Conservation (phyloP, 202 grass and related monocot species). For the Digitaria exilis region DNA sequence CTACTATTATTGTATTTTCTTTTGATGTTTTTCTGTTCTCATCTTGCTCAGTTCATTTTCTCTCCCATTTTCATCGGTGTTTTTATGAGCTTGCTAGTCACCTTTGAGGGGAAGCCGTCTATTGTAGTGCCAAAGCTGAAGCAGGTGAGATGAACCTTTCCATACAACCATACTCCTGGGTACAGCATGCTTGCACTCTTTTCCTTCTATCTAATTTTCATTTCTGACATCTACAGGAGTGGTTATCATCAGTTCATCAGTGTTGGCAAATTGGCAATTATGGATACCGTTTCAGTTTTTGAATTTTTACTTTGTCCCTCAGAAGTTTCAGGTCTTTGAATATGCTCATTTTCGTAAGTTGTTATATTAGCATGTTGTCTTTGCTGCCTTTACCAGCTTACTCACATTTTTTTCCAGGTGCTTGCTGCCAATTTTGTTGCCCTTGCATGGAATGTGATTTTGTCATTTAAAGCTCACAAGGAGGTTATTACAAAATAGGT, state of each 20-base stretch:
- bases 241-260: constrained; percentile 78
- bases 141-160: constrained; percentile 61
- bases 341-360: constrained; percentile 12
- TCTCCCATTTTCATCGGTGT: constrained; percentile 84
- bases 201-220: constrained; percentile 18
- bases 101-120: constrained; percentile 81
- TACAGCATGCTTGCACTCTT: background rate
- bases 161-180: background rate
- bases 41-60: constrained; percentile 65
- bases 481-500: constrained; percentile 66
- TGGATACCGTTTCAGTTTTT: constrained; percentile 96
- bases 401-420: constrained; percentile 49
- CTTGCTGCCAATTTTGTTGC: constrained; percentile 88
- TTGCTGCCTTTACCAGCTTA: constrained; percentile 7
- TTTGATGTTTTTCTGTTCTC: background rate
- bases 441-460: constrained; percentile 90
- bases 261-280: constrained; percentile 86
- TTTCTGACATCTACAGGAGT: constrained; percentile 58
- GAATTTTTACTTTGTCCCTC: constrained; percentile 86
- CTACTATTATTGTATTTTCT: background rate
- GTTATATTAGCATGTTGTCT: constrained; percentile 4
- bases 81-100: constrained; percentile 78
- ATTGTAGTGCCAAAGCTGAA: constrained; percentile 84
- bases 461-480: constrained; percentile 93
- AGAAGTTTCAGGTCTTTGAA: constrained; percentile 68